These are phyloP conservation scores for Tubosaeta sp. DNA, from an alignment of 768 basidiomycete genomes.

Conservation along the genomic window DNA sequence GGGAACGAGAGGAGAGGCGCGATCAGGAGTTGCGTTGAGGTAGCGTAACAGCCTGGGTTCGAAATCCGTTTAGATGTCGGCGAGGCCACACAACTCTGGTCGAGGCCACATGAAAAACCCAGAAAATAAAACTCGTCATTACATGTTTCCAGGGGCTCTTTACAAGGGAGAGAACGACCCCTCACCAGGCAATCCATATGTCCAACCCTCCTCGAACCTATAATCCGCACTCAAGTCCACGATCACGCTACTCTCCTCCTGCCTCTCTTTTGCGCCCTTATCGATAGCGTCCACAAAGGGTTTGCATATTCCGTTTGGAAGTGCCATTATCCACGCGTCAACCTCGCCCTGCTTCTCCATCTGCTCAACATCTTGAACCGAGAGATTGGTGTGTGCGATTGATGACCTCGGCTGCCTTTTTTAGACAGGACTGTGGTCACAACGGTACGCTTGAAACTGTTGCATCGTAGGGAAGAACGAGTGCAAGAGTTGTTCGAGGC, in stretches of 20 bases:
- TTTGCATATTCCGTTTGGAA: conserved; percentile 94
- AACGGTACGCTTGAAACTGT: conserved; percentile 79
- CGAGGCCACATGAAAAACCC: conserved; percentile 14
- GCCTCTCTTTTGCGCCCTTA: conserved; percentile 57
- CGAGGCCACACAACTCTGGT: conserved; percentile 84
- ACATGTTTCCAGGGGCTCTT: conserved; percentile 30
- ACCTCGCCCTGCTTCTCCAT: conserved; percentile 90
- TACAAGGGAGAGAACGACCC: conserved; percentile 33
- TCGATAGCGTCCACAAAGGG: conserved; percentile 96
- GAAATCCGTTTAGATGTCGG: conserved; percentile 75
- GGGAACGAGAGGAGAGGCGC: conserved; percentile 82
- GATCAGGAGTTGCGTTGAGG: conserved; percentile 85
- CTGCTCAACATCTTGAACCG: conserved; percentile 67
- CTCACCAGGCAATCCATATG: conserved; percentile 99
- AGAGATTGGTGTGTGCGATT: conserved; percentile 79
- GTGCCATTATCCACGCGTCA: conserved; percentile 98
- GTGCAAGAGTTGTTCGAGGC: conserved; percentile 83
- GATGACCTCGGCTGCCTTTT: too few relatives aligned
- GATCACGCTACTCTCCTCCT: conserved; percentile 56
- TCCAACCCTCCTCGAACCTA: conserved; percentile 92
- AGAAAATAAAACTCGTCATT: conserved; percentile 29
- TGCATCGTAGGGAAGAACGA: conserved; percentile 89
- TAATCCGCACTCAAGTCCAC: conserved; percentile 95
- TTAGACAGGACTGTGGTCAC: too few relatives aligned
- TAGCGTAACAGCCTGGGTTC: conserved; percentile 97